A percentile compares a stretch with the other conserved stretches of the same genome.
phyloP scores from a whole-genome alignment of 805 yeast species.

The Spathaspora gorwiae region DNA sequence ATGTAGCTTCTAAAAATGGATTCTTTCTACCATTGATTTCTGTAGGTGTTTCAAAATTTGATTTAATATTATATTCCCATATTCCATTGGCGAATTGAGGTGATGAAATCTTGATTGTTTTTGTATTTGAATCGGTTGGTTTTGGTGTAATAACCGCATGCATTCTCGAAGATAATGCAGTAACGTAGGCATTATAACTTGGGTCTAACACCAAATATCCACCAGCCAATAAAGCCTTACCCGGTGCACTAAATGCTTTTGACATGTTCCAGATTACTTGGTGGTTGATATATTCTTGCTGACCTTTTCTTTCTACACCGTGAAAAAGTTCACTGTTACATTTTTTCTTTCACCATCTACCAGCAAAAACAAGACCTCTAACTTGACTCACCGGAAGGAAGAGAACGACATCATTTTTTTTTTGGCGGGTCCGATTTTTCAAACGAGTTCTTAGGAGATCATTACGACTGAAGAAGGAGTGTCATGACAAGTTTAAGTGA shows the following conservation, averaged over 20 bases:
- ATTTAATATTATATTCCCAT: slow-evolving; percentile 53
- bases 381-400: no score
- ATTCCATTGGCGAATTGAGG: slow-evolving; percentile 71
- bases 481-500: slow-evolving; percentile 1
- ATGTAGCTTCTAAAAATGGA: slow-evolving; percentile 70
- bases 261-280: slow-evolving; percentile 8
- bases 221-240: slow-evolving; percentile 91
- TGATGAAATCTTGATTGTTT: slow-evolving; percentile 47
- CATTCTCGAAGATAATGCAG: slow-evolving; percentile 88
- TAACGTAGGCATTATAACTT: slow-evolving; percentile 66
- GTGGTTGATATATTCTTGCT: not conserved
- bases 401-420: no score
- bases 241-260: slow-evolving; percentile 84
- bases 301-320: no score
- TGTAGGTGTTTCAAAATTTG: slow-evolving; percentile 9
- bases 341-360: not conserved
- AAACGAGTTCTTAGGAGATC: no score
- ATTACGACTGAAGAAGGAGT: no score
- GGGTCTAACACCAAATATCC: slow-evolving; percentile 91
- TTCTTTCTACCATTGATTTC: slow-evolving; percentile 42
- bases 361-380: not conserved
- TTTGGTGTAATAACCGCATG: slow-evolving; percentile 50
- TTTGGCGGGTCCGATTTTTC: no score
- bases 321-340: no score
- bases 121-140: not conserved